phyloP scores from a whole-genome alignment of 2,329 filamentous ascomycete genomes.

The Nigrospora osmanthi region DNA sequence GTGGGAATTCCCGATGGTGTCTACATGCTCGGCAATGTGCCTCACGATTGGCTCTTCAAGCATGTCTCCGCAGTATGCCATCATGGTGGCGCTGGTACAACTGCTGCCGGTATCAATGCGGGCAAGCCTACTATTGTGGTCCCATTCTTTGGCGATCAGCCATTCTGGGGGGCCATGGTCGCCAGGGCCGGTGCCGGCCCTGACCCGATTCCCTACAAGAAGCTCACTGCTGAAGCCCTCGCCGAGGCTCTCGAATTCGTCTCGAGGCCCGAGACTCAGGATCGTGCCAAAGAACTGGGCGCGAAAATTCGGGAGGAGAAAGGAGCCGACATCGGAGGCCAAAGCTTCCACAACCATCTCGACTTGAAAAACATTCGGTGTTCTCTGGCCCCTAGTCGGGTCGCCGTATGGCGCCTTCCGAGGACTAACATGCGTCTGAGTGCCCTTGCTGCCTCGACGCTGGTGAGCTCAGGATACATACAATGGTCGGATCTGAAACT shows the following conservation, averaged over 20 bases:
- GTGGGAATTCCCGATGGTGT: conserved; percentile 65
- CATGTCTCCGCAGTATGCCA: conserved; percentile 77
- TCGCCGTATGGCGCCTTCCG: conserved; percentile 69
- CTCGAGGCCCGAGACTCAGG: conserved; percentile 49
- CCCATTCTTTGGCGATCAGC: conserved; percentile 81
- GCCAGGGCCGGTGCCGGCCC: conserved; percentile 66
- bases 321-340: conserved; percentile 54
- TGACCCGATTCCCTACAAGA: conserved; percentile 59
- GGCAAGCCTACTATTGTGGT: conserved; percentile 77
- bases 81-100: conserved; percentile 83
- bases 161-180: conserved; percentile 77
- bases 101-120: conserved; percentile 74
- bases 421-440: conserved; percentile 61
- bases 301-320: conserved; percentile 58
- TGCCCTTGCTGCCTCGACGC: conserved; percentile 61
- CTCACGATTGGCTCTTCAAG: conserved; percentile 85
- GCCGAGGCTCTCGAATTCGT: conserved; percentile 56
- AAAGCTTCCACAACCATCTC: conserved; percentile 65
- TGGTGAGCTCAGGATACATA: conserved; percentile 57
- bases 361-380: conserved; percentile 62
- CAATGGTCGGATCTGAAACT: conserved; percentile 66
- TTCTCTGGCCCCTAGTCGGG: conserved; percentile 56
- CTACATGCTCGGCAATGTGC: conserved; percentile 77
- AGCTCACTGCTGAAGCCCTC: conserved; percentile 58
- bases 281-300: conserved; percentile 50